Base-by-base conservation (phyloP, 2,329 filamentous ascomycete genomes). In the Botryotinia narcissicola region DNA sequence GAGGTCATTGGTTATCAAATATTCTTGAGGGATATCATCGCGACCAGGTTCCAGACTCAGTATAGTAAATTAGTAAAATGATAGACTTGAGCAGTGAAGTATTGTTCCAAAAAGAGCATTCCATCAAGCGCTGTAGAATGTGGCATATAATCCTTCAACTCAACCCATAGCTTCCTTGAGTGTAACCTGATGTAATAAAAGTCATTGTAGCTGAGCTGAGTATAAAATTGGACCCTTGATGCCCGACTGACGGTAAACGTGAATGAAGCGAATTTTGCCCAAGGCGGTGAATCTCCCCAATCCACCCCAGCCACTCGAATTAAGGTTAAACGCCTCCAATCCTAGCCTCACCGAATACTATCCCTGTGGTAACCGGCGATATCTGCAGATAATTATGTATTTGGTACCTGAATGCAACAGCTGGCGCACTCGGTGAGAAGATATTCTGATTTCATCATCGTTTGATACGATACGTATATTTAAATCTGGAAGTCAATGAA, bases 341-440 rank as follows among this genome's bases (percentile, higher is more conserved):
- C 12, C 12, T 22, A 35, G 59, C 59, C 35, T 61, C 59, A 61
- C 59, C 59, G 20, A 61, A 40, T n/a, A 40, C 59, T 37, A 18
- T 61, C 59, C 14, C 59, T 22, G 37, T 37, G 14, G 59, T 40
- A 61, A 61, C 59, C 6, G 37, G 40, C 37, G 22, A 61, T 40
- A 61, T 61, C 35, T 61, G 35, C 22, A 61, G 35, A 61, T 22
- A 61, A 59, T 32, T 35, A 59, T n/a, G 48, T 54, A 59, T 32
- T 22, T 10, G 57, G 57, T 32, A 61, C 35, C 32, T 61, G 32
- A 61, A 61, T 37, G 22, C 59, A 61, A 61, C 59, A 61, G 59
- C 59, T 61, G 59, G 35, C 59, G 37, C 59, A 61, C 59, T 61
- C 59, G 59, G 59, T 61, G 59, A 61, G 59, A 22, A 25, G 35